Evolutionary conservation across 257 asterid species (phyloP), one percentile per base, ranked within the genome.

Genomic region (Solanum habrochaites): DNA sequence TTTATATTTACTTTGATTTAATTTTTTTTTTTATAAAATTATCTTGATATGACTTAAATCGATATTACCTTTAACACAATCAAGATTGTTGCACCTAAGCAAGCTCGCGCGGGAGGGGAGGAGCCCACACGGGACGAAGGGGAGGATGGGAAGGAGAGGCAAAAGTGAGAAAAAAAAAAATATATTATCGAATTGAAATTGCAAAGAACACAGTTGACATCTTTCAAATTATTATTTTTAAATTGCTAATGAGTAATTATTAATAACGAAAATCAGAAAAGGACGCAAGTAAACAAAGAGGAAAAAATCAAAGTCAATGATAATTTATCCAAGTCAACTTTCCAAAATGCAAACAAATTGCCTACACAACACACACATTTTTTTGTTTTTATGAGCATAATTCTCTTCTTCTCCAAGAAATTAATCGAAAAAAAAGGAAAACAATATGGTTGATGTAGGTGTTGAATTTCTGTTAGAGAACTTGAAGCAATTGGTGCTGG

Each of bases 401-500:
- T 70, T 35, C 4, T 25, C 13, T 4, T 8, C 25, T 70, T 25
- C 40, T 12, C 77, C 43, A 16, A 70, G 0, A 70, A 72, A 72
- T 35, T 15, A 35, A 18, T 21, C 11, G 1, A 6, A 35, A 52
- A 49, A 4, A 49, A 49, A 4, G 8, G 6, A 18, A 8, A 73
- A 35, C 20, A 73, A 73, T 6, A 82, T 82, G 73, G 73, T 42
- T 18, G 86, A 82, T 31, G 72, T 82, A 15, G 85, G 18, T 1
- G 69, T n/a, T 31, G 39, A 43, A 56, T 75, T 42, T 8, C 45
- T 88, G 27, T 0, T 75, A 27, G 86, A 73, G 11, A 93, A 91
- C 52, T 90, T 93, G 75, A 83, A 86, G 86, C 91, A 88, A 82
- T 87, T 91, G 18, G 80, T 90, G 2, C 52, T 72, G 2, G n/a